Base-by-base conservation (phyloP, 192 early-diverging fungal genomes). In the Chytriomyces sp. region DNA sequence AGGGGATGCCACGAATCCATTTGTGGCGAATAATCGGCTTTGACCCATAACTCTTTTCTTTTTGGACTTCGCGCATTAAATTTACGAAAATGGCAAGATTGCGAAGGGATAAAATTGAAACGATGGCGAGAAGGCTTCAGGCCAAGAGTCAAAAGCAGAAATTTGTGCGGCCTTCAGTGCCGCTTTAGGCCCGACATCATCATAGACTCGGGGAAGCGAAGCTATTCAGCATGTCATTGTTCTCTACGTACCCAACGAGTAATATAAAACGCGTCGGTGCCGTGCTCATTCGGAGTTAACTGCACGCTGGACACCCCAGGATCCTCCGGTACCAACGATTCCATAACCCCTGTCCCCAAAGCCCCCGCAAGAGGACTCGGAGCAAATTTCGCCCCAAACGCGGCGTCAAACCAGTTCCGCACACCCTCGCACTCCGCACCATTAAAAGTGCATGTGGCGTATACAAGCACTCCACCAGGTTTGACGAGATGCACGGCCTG, bases 1-100 rank as follows among this genome's bases (percentile, higher is more conserved):
- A 37, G 74, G 74, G 2, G 65, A 75, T 38, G 34, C 59, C 6
- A 41, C 33, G 12, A 75, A 75, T 54, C 74, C 74, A n/a, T 75
- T 75, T n/a, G n/a, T n/a, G n/a, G n/a, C n/a, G n/a, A n/a, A n/a
- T n/a, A n/a, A n/a, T n/a, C n/a, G n/a, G n/a, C n/a, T n/a, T n/a
- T n/a, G n/a, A n/a, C n/a, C n/a, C n/a, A n/a, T n/a, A n/a, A n/a
- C n/a, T n/a, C n/a, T n/a, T n/a, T n/a, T n/a, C n/a, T n/a, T n/a
- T n/a, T n/a, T n/a, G n/a, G n/a, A n/a, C n/a, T n/a, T n/a, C n/a
- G n/a, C n/a, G n/a, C n/a, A n/a, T n/a, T n/a, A n/a, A n/a, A n/a
- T n/a, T n/a, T n/a, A n/a, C n/a, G n/a, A n/a, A n/a, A n/a, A n/a
- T n/a, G n/a, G n/a, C n/a, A n/a, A n/a, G n/a, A n/a, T n/a, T n/a